phyloP scores from a whole-genome alignment of 495 filamentous ascomycete genomes.

The Penicillium parvum region DNA sequence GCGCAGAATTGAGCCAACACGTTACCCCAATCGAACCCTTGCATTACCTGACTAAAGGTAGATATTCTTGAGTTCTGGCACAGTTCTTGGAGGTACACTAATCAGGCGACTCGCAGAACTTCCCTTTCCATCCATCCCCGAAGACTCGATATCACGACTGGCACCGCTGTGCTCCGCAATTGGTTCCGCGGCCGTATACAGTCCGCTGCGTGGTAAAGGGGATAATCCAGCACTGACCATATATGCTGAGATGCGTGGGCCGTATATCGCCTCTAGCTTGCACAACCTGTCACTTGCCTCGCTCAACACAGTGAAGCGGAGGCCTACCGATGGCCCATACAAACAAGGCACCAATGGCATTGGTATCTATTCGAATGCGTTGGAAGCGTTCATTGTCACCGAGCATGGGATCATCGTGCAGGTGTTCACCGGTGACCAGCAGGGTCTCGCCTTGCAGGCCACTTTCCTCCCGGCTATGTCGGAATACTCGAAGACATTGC shows the following conservation, averaged over 20 bases:
- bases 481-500: conserved; percentile 79
- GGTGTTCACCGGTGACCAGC: conserved; percentile 81
- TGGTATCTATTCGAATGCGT: conserved; percentile 77
- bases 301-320: conserved; percentile 80
- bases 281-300: conserved; percentile 84
- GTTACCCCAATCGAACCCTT: conserved; percentile 77
- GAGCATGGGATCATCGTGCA: conserved; percentile 85
- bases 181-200: conserved; percentile 47
- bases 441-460: conserved; percentile 67
- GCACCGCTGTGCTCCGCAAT: conserved; percentile 55
- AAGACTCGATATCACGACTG: conserved; percentile 54
- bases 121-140: conserved; percentile 60
- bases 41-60: conserved; percentile 86
- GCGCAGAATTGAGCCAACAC: conserved; percentile 68
- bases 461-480: conserved; percentile 72
- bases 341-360: conserved; percentile 90
- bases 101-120: conserved; percentile 41
- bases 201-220: conserved; percentile 43
- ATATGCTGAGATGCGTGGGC: conserved; percentile 79
- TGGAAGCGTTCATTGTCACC: conserved; percentile 79
- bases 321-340: conserved; percentile 75
- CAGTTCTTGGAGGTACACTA: too few relatives aligned
- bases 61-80: too few relatives aligned
- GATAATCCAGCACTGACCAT: conserved; percentile 63
- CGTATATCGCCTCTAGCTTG: conserved; percentile 74